A percentile compares a stretch with the other conserved stretches of the same genome.
Evolutionary conservation across 208 protist genomes (phyloP).

Genomic region (Trypanosoma avium): DNA sequence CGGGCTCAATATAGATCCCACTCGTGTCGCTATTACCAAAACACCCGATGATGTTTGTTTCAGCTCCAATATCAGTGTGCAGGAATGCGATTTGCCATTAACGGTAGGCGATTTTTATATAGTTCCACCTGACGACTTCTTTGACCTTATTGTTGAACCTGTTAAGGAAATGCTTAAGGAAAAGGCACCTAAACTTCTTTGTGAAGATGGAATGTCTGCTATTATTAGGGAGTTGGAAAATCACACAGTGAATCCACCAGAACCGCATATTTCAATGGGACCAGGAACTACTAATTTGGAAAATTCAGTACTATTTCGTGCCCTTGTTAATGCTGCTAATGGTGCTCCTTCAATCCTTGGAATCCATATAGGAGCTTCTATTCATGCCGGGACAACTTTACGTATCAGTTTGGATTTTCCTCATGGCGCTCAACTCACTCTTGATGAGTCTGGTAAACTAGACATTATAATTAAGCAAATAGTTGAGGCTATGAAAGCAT

Average conservation of each 20-base stretch:
- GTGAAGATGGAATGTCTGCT: not conserved
- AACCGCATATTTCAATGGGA: not conserved
- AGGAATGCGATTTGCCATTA: not conserved
- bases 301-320: not conserved
- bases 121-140: not conserved
- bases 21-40: not conserved
- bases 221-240: not conserved
- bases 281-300: not conserved
- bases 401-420: not conserved
- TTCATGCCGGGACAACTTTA: slow-evolving; percentile 11
- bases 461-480: not conserved
- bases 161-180: not conserved
- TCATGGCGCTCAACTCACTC: not conserved
- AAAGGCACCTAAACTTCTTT: not conserved
- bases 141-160: not conserved
- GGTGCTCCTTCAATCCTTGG: not conserved
- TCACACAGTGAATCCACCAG: not conserved
- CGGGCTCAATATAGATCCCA: not conserved
- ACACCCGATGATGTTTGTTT: not conserved
- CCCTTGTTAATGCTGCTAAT: slow-evolving; percentile 2
- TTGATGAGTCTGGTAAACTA: not conserved
- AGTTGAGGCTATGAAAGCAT: not conserved
- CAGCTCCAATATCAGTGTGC: not conserved
- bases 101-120: not conserved
- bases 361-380: not conserved